Conservation (phyloP, 805 yeast genomes). For the Myxozyma vanderwaltii region DNA sequence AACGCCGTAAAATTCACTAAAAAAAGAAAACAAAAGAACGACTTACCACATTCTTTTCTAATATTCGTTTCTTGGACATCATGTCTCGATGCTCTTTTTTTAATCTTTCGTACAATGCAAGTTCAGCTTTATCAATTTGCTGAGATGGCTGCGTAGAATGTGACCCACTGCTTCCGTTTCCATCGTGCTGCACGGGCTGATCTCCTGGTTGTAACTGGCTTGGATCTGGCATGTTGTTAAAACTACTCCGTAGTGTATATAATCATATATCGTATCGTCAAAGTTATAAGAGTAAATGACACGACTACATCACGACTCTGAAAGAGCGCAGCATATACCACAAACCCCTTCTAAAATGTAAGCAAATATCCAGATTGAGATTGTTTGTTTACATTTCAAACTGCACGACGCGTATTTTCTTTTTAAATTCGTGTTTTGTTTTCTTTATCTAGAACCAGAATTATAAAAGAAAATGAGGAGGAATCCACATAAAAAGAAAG, state of each 20-base stretch:
- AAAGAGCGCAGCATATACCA: too few species aligned
- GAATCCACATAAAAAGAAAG: constrained; percentile 8
- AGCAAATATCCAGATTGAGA: too few species aligned
- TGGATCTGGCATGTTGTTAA: constrained; percentile 24
- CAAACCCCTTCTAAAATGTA: too few species aligned
- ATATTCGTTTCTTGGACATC: constrained; percentile 58
- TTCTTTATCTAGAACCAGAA: too few species aligned
- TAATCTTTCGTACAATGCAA: constrained; percentile 62
- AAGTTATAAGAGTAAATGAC: too few species aligned
- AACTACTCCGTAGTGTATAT: not conserved
- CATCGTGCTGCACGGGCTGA: not conserved
- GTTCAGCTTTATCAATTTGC: constrained; percentile 25
- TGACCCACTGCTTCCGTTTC: not conserved
- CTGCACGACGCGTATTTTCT: too few species aligned
- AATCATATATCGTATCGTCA: too few species aligned
- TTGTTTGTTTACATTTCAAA: not conserved
- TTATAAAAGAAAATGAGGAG: not conserved
- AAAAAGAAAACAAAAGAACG: too few species aligned
- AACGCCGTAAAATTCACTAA: too few species aligned
- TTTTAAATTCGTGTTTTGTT: not conserved
- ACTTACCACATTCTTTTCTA: constrained; percentile 54
- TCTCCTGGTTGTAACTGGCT: constrained; percentile 20
- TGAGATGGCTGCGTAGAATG: constrained; percentile 1
- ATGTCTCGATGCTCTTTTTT: constrained; percentile 67
- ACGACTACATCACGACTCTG: too few species aligned